Base-by-base conservation (phyloP, 352 stramenopile genomes). In the Peronospora destructor region DNA sequence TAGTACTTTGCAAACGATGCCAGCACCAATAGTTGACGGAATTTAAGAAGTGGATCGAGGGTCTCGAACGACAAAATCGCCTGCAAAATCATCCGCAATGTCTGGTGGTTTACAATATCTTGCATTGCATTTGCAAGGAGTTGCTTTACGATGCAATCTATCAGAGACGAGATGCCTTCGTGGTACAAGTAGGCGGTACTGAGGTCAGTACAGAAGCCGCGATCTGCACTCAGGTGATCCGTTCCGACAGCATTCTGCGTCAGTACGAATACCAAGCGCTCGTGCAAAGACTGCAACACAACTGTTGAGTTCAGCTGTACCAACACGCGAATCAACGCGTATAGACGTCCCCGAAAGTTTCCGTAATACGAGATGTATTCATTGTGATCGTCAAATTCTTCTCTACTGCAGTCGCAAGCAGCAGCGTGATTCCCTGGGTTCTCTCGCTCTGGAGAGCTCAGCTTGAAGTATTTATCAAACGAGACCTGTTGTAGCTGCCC, bases 381-480 rank as follows among this genome's bases (percentile, higher is more conserved):
- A 29, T 71, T 53, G 38, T 88, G 69, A 35, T 88, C 77, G 21
- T 91, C 80, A 49, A 88, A 91, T 11, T 91, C 80, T 53, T 77
- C 50, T 34, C 49, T 65, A 32, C 72, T 83, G 45, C 67, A 76
- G 14, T 64, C 34, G 38, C 65, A 78, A 5, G 61, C 64, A 17
- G 49, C 29, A 7, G 54, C 73, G 14, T 79, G 37, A 16, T 36
- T 14, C 1, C 64, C 66, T 0, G 56, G 38, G 28, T 60, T 45
- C 0, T 83, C 75, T 14, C 76, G 76, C 16, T 87, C 76, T 1
- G 80, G 80, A 0, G 76, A 88, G 2, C 68, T 56, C 3, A 91
- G 40, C 50, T 86, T 87, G 43, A 91, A 91, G 57, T 88, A 91
- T 46, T 88, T 91, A 12, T 87, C 77, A 12, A 85, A 84, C 8